phyloP scores from a whole-genome alignment of 208 protist genomes.

The Angomonas deanei region DNA sequence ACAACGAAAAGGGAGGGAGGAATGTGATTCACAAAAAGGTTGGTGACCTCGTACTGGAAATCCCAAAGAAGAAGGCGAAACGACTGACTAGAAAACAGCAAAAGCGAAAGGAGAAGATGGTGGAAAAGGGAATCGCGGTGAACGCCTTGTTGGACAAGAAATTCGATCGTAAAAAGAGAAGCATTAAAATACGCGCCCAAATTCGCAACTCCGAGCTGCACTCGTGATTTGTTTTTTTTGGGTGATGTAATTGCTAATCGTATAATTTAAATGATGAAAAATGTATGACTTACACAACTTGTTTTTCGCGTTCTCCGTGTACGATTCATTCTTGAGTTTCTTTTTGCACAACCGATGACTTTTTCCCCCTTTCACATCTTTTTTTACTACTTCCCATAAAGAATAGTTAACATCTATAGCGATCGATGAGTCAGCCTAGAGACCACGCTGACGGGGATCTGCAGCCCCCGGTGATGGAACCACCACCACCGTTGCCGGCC shows the following conservation, averaged over 20 bases:
- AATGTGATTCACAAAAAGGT: constrained; percentile 14
- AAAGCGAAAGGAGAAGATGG: constrained; percentile 50
- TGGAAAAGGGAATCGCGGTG: constrained; percentile 52
- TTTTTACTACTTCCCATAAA: too few relatives aligned
- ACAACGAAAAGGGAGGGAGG: constrained; percentile 10
- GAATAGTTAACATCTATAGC: too few relatives aligned
- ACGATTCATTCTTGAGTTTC: too few relatives aligned
- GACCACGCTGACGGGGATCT: too few relatives aligned
- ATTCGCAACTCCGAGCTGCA: constrained; percentile 81
- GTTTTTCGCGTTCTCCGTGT: too few relatives aligned
- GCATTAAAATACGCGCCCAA: constrained; percentile 81
- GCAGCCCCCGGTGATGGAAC: too few relatives aligned
- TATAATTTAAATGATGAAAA: too few relatives aligned
- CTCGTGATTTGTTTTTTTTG: constrained; percentile 13
- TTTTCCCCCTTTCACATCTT: too few relatives aligned
- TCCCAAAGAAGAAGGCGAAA: constrained; percentile 54
- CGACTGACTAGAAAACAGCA: constrained; percentile 69
- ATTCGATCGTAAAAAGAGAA: constrained; percentile 69
- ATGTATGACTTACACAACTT: too few relatives aligned
- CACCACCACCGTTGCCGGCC: not conserved
- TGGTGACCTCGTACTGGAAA: constrained; percentile 63
- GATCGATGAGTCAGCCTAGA: not conserved
- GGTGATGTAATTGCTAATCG: too few relatives aligned
- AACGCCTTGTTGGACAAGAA: constrained; percentile 51
- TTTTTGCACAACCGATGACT: too few relatives aligned